Base-by-base conservation (phyloP, 495 filamentous ascomycete genomes). In the Schizothecium vesticola region DNA sequence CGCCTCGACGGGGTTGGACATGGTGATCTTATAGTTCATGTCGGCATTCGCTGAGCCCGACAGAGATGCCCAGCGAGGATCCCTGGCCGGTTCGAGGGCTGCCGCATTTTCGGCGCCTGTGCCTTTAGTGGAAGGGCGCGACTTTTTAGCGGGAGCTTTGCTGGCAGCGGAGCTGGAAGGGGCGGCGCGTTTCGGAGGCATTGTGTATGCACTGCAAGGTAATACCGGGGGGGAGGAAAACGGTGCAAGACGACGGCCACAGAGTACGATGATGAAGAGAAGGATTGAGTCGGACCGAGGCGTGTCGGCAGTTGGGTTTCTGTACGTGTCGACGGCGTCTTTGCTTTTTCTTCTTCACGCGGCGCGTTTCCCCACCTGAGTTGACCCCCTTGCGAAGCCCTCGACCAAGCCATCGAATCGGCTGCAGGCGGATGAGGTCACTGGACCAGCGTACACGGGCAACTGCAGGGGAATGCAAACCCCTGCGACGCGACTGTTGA, bases 31-130 rank as follows among this genome's bases (percentile, higher is more conserved):
- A 68, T 82, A 82, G 16, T 70, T 61, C 0, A 31, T 26, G 28
- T 82, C 77, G 25, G 71, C 68, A 63, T 85, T 84, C 26, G 73
- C 80, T 4, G 82, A 84, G 55, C 36, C 75, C 1, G 81, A 83
- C 3, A 82, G 64, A 16, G 68, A 63, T 11, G 63, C 63, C 63
- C 63, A 65, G 55, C 63, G 63, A 9, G 63, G 33, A 26, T 56
- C 25, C 33, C 62, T 22, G 43, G 33, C 13, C 43, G 43, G 22
- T 55, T 56, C 62, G 5, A 28, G 28, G 61, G n/a, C 19, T 21
- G 16, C 29, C 5, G 61, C 6, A 31, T 65, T 28, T 23, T 23
- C 23, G 43, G 12, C 24, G 51, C 26, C 43, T 19, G 63, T 56
- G 63, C 21, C 63, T 9, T 29, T 43, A 22, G 59, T 61, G 12